Evolutionary conservation across 1,284 basidiomycete genomes (phyloP).

Genomic region (Malassezia slooffiae): DNA sequence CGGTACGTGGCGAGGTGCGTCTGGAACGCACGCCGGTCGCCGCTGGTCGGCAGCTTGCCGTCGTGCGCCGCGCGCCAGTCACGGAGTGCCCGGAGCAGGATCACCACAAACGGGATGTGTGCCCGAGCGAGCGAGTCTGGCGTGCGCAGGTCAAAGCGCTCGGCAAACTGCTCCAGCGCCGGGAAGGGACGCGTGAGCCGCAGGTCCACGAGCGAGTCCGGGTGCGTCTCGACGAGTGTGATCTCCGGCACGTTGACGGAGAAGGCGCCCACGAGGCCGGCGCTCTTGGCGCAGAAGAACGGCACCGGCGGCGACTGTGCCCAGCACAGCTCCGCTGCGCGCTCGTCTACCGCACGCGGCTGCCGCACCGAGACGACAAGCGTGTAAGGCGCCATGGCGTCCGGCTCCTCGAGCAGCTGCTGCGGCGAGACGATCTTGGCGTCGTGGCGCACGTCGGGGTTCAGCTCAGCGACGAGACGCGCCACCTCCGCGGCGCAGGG

Average conservation of each 20-base stretch:
- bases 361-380: conserved; percentile 64
- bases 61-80: conserved; percentile 57
- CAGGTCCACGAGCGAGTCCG: conserved; percentile 57
- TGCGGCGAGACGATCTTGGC: conserved; percentile 52
- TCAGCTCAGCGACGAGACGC: conserved; percentile 69
- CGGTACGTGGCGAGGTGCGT: conserved; percentile 54
- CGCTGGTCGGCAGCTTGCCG: conserved; percentile 52
- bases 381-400: conserved; percentile 57
- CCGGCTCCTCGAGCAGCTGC: conserved; percentile 51
- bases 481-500: conserved; percentile 69
- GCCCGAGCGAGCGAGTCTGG: conserved; percentile 28
- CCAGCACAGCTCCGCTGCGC: conserved; percentile 31
- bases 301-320: conserved; percentile 25
- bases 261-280: conserved; percentile 36
- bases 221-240: conserved; percentile 81
- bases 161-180: conserved; percentile 35
- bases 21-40: conserved; percentile 72
- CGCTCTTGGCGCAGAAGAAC: conserved; percentile 23
- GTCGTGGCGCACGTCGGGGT: conserved; percentile 67
- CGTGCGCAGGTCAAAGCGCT: conserved; percentile 22
- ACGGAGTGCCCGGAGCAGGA: conserved; percentile 60
- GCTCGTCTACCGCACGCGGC: conserved; percentile 21
- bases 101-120: conserved; percentile 38
- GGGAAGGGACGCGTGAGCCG: conserved; percentile 83
- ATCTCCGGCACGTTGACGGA: conserved; percentile 33